These are phyloP conservation scores for Panicum miliaceum DNA, from an alignment of 176 grass and related monocot genomes.

Conservation along the genomic window DNA sequence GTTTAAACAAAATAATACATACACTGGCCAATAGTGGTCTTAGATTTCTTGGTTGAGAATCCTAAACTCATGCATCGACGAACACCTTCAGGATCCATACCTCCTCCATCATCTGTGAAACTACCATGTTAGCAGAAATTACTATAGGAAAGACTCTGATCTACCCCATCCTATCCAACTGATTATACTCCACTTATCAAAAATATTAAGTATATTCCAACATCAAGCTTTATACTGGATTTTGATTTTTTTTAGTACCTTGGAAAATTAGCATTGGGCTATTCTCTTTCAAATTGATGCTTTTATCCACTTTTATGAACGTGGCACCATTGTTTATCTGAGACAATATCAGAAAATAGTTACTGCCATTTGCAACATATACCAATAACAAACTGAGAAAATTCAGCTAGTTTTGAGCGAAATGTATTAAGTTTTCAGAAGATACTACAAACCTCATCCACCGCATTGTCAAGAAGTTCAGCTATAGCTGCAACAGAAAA, in stretches of 20 bases:
- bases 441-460: constrained; percentile 80
- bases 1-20: constrained; percentile 36
- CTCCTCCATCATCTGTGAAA: constrained; percentile 89
- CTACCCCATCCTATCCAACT: background rate
- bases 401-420: constrained; percentile 9
- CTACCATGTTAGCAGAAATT: constrained; percentile 8
- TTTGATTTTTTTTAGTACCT: constrained; percentile 50
- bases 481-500: constrained; percentile 75
- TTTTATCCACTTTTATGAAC: constrained; percentile 88
- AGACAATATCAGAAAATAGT: constrained; percentile 42
- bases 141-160: constrained; percentile 7
- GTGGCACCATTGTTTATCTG: constrained; percentile 92
- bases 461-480: constrained; percentile 97
- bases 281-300: constrained; percentile 76
- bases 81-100: constrained; percentile 94
- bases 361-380: background rate
- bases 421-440: constrained; percentile 2
- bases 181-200: constrained; percentile 14
- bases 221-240: background rate
- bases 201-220: too few species aligned
- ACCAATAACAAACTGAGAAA: background rate
- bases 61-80: constrained; percentile 93
- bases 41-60: constrained; percentile 95
- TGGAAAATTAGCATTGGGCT: constrained; percentile 87
- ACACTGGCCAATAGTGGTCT: constrained; percentile 97